These are phyloP conservation scores for Marsdenia floribunda DNA, from an alignment of 257 asterid genomes.

Conservation along the genomic window DNA sequence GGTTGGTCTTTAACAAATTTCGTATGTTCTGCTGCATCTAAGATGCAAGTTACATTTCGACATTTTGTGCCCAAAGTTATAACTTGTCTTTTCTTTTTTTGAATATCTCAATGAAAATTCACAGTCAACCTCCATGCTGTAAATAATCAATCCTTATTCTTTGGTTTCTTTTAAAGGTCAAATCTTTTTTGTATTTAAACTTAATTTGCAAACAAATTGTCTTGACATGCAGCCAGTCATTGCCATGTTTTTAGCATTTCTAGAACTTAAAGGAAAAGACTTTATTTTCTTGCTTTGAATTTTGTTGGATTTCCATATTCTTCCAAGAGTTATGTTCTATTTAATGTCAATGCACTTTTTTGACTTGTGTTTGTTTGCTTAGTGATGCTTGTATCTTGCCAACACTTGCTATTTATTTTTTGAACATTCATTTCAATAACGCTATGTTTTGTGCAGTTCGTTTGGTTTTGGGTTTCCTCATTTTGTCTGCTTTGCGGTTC, in stretches of 20 bases:
- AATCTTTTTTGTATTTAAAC: background rate
- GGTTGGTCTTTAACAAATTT: slow-evolving; percentile 34
- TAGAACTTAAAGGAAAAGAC: background rate
- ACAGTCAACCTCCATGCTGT: background rate
- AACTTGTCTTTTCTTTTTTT: background rate
- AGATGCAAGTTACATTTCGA: background rate
- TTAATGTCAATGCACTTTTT: background rate
- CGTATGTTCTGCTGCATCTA: background rate
- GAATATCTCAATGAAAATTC: background rate
- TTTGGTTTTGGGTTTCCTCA: slow-evolving; percentile 65
- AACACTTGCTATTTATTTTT: background rate
- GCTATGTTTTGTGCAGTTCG: slow-evolving; percentile 56
- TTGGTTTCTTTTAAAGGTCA: background rate
- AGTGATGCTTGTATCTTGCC: background rate
- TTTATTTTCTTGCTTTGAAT: background rate
- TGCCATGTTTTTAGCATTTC: background rate
- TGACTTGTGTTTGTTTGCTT: background rate
- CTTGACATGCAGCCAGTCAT: background rate
- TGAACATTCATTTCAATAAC: slow-evolving; percentile 8
- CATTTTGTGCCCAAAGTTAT: background rate
- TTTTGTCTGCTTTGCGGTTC: slow-evolving; percentile 63
- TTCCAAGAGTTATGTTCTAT: background rate
- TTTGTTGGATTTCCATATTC: background rate
- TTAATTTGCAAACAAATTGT: background rate
- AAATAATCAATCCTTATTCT: background rate